phyloP scores from a whole-genome alignment of 352 stramenopile genomes.

The Globisporangium orthogonon region DNA sequence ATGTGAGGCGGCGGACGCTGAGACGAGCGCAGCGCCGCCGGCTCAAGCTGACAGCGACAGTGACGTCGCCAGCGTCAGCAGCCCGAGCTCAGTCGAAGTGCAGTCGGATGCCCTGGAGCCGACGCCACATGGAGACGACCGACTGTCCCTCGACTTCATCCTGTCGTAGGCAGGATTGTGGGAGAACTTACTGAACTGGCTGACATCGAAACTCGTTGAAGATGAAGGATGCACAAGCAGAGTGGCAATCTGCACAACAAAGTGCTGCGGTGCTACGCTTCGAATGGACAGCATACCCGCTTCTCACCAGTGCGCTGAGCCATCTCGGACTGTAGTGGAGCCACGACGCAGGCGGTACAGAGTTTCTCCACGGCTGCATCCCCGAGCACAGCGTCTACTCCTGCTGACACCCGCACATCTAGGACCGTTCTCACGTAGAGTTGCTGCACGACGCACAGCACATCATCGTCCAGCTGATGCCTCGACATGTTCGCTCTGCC shows the following conservation, averaged over 20 bases:
- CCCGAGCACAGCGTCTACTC: background rate
- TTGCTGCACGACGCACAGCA: no score
- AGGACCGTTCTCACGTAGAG: no score
- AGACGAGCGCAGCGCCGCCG: background rate
- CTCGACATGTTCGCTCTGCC: no score
- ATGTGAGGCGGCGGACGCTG: background rate
- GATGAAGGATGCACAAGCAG: background rate
- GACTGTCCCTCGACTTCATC: constrained; percentile 4
- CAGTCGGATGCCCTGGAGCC: background rate
- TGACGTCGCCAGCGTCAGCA: background rate
- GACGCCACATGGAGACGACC: background rate
- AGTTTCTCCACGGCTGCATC: background rate
- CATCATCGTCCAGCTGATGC: no score
- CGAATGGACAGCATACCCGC: no score
- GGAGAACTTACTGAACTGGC: no score
- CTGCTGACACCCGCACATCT: no score
- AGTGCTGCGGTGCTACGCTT: no score
- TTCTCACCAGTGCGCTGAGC: background rate
- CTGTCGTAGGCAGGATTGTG: background rate
- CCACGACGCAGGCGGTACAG: background rate
- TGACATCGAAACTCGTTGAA: no score
- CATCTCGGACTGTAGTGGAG: background rate
- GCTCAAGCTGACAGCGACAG: no score
- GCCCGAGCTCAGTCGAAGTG: background rate
- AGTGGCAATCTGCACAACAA: no score